These are phyloP conservation scores for Neostapfia colusana DNA, from an alignment of 176 grass and related monocot genomes.

Conservation along the genomic window DNA sequence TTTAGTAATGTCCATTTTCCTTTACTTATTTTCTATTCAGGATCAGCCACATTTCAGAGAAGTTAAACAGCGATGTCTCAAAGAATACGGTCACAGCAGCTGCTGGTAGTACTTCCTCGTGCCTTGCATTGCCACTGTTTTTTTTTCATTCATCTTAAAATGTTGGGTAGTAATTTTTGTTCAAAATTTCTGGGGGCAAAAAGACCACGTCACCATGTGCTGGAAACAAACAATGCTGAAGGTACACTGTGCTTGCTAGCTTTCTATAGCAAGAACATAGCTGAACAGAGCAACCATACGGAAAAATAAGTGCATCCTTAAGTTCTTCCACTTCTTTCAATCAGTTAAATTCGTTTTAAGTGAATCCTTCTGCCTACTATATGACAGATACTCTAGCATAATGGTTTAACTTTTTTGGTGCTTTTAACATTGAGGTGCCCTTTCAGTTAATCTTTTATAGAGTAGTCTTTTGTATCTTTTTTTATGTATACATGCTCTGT, in stretches of 20 bases:
- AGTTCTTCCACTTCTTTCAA: background rate
- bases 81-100: slow-evolving; percentile 52
- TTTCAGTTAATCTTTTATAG: background rate
- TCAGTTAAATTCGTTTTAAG: background rate
- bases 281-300: background rate
- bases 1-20: slow-evolving; percentile 2
- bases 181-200: background rate
- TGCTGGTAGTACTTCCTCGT: slow-evolving; percentile 49
- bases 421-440: background rate
- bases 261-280: background rate
- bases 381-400: background rate
- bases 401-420: background rate
- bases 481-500: background rate
- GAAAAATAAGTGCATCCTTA: background rate
- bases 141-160: background rate
- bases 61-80: slow-evolving; percentile 25
- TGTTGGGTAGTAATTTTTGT: background rate
- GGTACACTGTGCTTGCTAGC: background rate
- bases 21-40: slow-evolving; percentile 48
- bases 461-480: background rate
- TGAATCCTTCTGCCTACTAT: background rate
- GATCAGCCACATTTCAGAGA: slow-evolving; percentile 33
- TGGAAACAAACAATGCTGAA: background rate
- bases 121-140: slow-evolving; percentile 11
- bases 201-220: background rate